Base-by-base conservation (phyloP, 306 rosid species). In the Abrus pulchellus region DNA sequence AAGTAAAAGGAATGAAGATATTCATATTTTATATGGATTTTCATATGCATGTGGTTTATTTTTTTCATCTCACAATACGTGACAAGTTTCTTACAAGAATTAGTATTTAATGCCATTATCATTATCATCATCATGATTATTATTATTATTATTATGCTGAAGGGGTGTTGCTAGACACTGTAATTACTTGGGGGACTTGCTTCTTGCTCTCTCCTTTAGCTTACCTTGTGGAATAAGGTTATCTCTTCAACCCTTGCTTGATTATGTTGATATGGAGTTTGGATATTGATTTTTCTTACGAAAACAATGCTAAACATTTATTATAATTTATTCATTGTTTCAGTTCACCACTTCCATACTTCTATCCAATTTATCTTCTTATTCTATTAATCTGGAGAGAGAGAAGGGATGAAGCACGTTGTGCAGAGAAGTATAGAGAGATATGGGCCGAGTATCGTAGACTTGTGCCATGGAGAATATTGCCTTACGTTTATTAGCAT, bases 111-210 rank as follows among this genome's bases (percentile, higher is more conserved):
- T 54, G 5, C 4, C 30, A 43, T 66, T 74, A 40, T 72, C n/a
- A 75, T 65, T 41, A 38, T 43, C 20, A 20, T 20, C 20, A 20
- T 20, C 20, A 20, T 20, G 20, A 20, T 20, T 20, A 20, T 20
- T 20, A 20, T 33, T 70, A 2, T 34, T 44, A 27, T 77, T 72
- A 7, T 84, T 71, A 6, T 81, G 61, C 74, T 83, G 75, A 57
- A 96, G 99, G 99, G 99, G 98, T 68, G 69, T 93, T 80, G 94
- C 98, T 43, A 85, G 99, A 84, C 99, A 93, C 80, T 90, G 97
- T 79, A 96, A 96, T 84, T 93, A 96, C 90, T 90, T 96, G 4
- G 99, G 98, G 61, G 98, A 96, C 85, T 86, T 96, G 92, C 79
- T 93, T 81, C 93, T 96, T 75, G 99, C 99, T 64, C 89, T 90